Base-by-base conservation (phyloP, 768 basidiomycete genomes). In the Cystobasidium onofrii region DNA sequence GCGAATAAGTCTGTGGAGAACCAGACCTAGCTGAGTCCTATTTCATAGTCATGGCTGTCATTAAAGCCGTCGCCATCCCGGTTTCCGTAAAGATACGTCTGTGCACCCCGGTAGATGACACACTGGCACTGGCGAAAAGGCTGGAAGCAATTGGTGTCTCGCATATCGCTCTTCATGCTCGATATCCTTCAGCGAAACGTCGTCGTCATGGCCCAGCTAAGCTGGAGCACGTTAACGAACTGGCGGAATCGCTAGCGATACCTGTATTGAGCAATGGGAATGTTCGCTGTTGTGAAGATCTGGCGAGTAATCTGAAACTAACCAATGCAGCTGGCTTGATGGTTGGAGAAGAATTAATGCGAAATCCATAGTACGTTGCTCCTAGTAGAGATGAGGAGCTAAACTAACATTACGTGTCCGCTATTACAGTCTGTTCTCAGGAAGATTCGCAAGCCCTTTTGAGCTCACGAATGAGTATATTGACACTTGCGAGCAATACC, bases 211-310 rank as follows among this genome's bases (percentile, higher is more conserved):
- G 90, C 13, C 82, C 88, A 25, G 89, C 89, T n/a, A 84, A 89
- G 78, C 84, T 90, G 17, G 81, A 81, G 63, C 83, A 87, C 74
- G 86, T 90, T 54, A 86, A 83, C 69, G 80, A 79, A 50, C 83
- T 90, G 34, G 87, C 87, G 77, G 17, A 64, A 27, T 67, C 55
- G 10, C 39, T 79, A 7, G 17, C 62, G 15, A 62, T 69, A 2
- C 82, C 84, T 0, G 85, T 90, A 64, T 81, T 91, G 61, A 89
- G 88, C 81, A 91, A 91, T 77, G 90, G 90, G 13, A 91, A 91
- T 78, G 90, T 91, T 20, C 85, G 86, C 36, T 81, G 80, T 20
- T 87, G 84, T 81, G 80, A 81, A 33, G 87, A 91, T 79, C 79
- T 90, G 15, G 79, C 80, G 74, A 78, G 79, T 29, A 90, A 90